Percentiles rank a stretch among this genome's conserved stretches.
These are phyloP conservation scores for Sclerotinia sclerotiorum DNA, from an alignment of 2,329 filamentous ascomycete genomes.

Conservation along the genomic window DNA sequence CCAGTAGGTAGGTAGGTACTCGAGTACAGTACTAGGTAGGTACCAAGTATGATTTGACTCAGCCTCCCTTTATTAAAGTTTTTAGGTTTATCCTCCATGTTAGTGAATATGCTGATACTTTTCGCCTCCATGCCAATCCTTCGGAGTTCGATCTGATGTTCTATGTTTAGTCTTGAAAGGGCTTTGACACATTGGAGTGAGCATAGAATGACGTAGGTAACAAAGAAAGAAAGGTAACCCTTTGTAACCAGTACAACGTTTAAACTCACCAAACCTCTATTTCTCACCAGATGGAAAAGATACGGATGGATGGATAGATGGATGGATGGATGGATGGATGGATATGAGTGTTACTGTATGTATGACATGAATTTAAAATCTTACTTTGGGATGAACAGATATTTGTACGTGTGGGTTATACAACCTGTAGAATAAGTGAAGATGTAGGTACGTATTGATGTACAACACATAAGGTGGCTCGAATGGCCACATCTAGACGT, in stretches of 20 bases:
- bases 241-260: neutral
- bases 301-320: too few relatives aligned
- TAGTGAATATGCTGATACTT: too few relatives aligned
- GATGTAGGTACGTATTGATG: neutral
- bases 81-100: too few relatives aligned
- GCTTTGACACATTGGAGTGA: neutral
- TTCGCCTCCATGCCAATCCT: too few relatives aligned
- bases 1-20: too few relatives aligned
- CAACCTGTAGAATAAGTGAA: neutral
- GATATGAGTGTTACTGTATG: neutral
- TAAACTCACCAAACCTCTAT: neutral
- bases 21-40: too few relatives aligned
- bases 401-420: neutral
- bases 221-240: neutral
- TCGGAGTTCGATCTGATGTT: too few relatives aligned
- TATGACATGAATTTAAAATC: too few relatives aligned
- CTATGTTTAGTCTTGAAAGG: too few relatives aligned
- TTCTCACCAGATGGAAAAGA: neutral
- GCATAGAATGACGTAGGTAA: neutral
- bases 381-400: neutral
- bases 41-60: neutral
- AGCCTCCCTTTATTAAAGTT: neutral
- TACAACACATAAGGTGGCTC: neutral
- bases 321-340: too few relatives aligned
- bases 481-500: neutral